phyloP scores from a whole-genome alignment of 306 rosid species.

The Cercis canadensis region DNA sequence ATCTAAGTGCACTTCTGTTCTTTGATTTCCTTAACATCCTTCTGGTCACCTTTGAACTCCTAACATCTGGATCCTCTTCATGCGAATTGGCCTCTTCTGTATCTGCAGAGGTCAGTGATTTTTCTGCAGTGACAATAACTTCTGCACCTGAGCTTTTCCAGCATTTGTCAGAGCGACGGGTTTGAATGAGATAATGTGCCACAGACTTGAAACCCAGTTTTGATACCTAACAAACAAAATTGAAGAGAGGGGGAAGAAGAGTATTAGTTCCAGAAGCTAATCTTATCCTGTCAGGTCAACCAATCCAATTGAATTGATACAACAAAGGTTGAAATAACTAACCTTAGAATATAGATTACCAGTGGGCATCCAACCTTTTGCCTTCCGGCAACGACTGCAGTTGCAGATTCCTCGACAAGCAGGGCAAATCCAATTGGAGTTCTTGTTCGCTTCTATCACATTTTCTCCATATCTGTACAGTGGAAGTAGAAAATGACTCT shows the following conservation, averaged over 20 bases:
- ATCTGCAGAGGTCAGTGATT: conserved; percentile 15
- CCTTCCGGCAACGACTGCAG: conserved; percentile 70
- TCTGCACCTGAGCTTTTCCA: conserved; percentile 24
- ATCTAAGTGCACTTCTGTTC: no score
- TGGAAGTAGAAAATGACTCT: conserved; percentile 1
- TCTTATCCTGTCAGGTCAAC: background rate
- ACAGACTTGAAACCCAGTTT: conserved; percentile 58
- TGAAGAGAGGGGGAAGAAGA: background rate
- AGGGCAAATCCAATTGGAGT: conserved; percentile 71
- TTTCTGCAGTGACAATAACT: conserved; percentile 17
- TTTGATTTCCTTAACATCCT: no score
- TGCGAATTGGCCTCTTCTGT: no score
- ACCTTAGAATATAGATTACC: conserved; percentile 74
- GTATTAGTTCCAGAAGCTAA: background rate
- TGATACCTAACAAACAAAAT: conserved; percentile 29
- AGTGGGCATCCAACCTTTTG: conserved; percentile 78
- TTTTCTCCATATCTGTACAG: conserved; percentile 74
- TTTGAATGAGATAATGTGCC: conserved; percentile 62
- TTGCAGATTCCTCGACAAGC: conserved; percentile 79
- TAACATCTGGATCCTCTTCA: no score
- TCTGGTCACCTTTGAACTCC: no score
- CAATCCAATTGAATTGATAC: no score
- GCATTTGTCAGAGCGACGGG: conserved; percentile 11
- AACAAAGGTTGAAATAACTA: conserved; percentile 25
- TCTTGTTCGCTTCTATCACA: conserved; percentile 55